A percentile compares a stretch with the other conserved stretches of the same genome.
Conservation (phyloP, 2,329 filamentous ascomycete genomes). For the Fusarium sp. region DNA sequence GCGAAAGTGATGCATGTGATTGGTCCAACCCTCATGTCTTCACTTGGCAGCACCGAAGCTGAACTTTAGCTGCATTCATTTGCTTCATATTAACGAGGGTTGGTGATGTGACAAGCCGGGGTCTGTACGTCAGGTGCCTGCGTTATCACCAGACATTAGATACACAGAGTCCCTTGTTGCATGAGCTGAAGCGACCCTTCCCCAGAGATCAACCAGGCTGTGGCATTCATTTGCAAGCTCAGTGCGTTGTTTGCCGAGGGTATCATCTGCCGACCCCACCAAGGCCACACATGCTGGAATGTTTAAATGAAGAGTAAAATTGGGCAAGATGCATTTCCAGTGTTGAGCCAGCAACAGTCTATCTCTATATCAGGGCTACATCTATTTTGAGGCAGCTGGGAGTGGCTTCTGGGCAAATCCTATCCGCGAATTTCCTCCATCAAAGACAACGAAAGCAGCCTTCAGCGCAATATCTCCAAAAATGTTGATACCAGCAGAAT, state of each 20-base stretch:
- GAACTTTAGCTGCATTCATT: too few relatives aligned
- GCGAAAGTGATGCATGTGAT: too few relatives aligned
- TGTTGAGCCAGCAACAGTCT: slow-evolving; percentile 4
- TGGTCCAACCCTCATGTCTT: too few relatives aligned
- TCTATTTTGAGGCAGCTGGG: background rate
- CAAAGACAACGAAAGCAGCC: slow-evolving; percentile 69
- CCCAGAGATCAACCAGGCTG: background rate
- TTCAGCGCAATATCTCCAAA: slow-evolving; percentile 73
- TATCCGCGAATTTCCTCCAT: slow-evolving; percentile 49
- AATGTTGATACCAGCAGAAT: slow-evolving; percentile 62
- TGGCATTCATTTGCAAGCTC: background rate
- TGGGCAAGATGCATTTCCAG: background rate
- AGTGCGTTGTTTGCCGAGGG: background rate
- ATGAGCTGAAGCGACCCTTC: background rate
- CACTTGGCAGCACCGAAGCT: too few relatives aligned
- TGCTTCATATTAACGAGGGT: too few relatives aligned
- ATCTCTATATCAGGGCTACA: background rate
- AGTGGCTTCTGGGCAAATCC: slow-evolving; percentile 38
- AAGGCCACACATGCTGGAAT: background rate
- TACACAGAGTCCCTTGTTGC: background rate
- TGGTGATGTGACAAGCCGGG: background rate
- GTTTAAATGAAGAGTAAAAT: background rate
- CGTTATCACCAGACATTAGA: background rate
- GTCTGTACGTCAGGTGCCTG: background rate
- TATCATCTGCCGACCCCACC: background rate